phyloP scores from a whole-genome alignment of 306 rosid species.

The Delonix regia region DNA sequence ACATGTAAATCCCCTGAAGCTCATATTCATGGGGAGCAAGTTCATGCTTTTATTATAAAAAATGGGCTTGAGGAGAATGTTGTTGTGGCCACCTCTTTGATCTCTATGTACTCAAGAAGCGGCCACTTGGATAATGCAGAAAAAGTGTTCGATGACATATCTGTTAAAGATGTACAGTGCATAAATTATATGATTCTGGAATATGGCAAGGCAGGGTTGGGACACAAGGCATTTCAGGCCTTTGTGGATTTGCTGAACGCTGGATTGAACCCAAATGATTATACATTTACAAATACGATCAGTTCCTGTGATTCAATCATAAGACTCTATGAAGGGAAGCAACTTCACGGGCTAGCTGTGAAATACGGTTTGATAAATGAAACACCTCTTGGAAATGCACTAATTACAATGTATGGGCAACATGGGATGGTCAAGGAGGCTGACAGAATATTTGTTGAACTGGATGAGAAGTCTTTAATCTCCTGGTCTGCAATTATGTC shows the following conservation, averaged over 20 bases:
- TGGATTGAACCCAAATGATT: conserved; percentile 47
- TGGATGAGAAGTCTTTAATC: conserved; percentile 45
- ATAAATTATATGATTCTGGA: conserved; percentile 58
- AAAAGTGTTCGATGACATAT: conserved; percentile 43
- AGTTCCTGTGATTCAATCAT: conserved; percentile 38
- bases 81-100: conserved; percentile 54
- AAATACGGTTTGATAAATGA: conserved; percentile 42
- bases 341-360: conserved; percentile 53
- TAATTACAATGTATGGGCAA: conserved; percentile 54
- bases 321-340: conserved; percentile 41
- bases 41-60: conserved; percentile 52
- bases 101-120: conserved; percentile 56
- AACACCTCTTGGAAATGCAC: conserved; percentile 53
- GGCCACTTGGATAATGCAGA: conserved; percentile 46
- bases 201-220: conserved; percentile 52
- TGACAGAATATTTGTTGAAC: conserved; percentile 38
- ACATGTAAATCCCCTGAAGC: conserved; percentile 41
- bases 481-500: conserved; percentile 54
- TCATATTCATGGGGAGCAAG: conserved; percentile 41
- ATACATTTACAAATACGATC: conserved; percentile 51
- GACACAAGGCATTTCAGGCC: conserved; percentile 40
- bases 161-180: conserved; percentile 50
- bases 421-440: conserved; percentile 54
- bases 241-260: conserved; percentile 44
- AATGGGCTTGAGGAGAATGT: conserved; percentile 46